Base-by-base conservation (phyloP, 1,284 basidiomycete genomes). In the Porogramme epimiltina region DNA sequence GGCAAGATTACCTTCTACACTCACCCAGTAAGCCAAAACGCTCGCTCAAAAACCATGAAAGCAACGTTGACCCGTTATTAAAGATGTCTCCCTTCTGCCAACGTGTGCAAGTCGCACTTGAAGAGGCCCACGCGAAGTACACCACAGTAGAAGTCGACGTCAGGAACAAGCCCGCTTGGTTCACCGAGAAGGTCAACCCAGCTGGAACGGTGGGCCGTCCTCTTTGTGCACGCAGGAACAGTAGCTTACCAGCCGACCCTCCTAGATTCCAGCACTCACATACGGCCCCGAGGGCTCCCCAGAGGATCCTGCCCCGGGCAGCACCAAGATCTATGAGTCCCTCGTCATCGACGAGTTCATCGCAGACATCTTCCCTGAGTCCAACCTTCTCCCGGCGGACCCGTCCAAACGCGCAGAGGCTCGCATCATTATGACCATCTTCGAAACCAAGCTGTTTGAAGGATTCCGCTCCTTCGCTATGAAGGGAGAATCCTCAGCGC, bases 101-200 rank as follows among this genome's bases (percentile, higher is more conserved):
- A 8, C 43, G 47, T 19, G 46, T 49, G 42, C 34, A 47, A 3
- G 28, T 89, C 13, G 83, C 85, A 0, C 74, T 87, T 16, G 70
- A 73, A 24, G 83, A 87, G 52, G 74, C 75, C 4, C 74, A 77
- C 13, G 74, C 77, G 3, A 62, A 75, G 0, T 80, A 73, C 61
- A 76, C 72, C 25, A 62, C 71, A 19, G 81, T 73, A 57, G 73
- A 80, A 51, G 78, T 87, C 51, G 78, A 87, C 59, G 64, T 87
- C 28, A 53, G 62, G 58, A 80, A 84, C 70, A 88, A 87, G 69
- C 85, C 85, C 0, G 74, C 73, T 41, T 85, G 84, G 84, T 86
- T 81, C 62, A 74, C 76, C 0, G 72, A 77, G 1, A 73, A 80
- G 54, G 75, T 88, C 37, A 87, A 87, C 67, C 79, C 80, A 16